phyloP scores from a whole-genome alignment of 257 asterid species.

The Mitragyna speciosa region DNA sequence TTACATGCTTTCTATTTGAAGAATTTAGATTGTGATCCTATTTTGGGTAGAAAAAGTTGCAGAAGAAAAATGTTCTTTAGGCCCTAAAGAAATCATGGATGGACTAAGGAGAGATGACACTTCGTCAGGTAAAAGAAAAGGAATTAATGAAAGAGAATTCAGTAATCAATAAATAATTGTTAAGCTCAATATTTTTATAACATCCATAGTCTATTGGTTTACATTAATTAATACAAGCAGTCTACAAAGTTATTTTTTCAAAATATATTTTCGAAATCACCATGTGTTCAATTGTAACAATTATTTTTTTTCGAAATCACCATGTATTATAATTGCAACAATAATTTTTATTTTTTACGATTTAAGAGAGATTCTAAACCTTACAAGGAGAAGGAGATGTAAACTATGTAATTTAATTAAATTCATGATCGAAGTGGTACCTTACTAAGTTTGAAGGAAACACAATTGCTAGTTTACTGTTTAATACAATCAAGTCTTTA shows the following conservation, averaged over 20 bases:
- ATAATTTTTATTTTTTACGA: not conserved
- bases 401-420: not conserved
- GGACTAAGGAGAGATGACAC: not conserved
- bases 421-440: not conserved
- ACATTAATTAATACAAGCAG: not conserved
- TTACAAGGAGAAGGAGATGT: too few species aligned
- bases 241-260: not conserved
- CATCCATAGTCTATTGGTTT: not conserved
- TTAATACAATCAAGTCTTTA: not conserved
- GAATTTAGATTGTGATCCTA: slow-evolving; percentile 8
- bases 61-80: not conserved
- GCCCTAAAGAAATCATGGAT: not conserved
- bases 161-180: too few species aligned
- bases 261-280: not conserved
- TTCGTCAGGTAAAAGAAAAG: not conserved
- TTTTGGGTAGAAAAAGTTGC: not conserved
- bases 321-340: not conserved
- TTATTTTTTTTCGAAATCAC: not conserved
- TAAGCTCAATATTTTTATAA: too few species aligned
- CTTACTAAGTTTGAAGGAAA: not conserved
- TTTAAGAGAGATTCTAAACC: not conserved
- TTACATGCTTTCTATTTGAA: slow-evolving; percentile 9
- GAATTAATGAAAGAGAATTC: too few species aligned
- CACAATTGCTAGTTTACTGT: not conserved
- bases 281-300: not conserved